Percentiles rank a stretch among this genome's conserved stretches.
Conservation (phyloP, 306 rosid genomes). For the Betula pendula region DNA sequence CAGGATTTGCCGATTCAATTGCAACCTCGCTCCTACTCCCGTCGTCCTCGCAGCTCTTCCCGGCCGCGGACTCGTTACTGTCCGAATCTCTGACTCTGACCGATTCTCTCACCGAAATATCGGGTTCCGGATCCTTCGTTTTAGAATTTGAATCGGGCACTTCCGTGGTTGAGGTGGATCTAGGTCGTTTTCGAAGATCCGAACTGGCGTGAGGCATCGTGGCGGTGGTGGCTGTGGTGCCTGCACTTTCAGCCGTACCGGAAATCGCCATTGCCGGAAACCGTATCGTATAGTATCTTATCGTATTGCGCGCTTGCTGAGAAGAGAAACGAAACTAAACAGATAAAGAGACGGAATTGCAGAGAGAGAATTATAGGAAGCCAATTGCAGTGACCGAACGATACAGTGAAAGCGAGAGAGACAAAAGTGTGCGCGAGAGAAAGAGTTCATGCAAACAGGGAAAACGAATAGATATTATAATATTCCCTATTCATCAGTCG, state of each 20-base stretch:
- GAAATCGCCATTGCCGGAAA: conserved; percentile 52
- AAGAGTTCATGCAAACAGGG: conserved; percentile 1
- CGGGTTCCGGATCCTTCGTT: conserved; percentile 22
- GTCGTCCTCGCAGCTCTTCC: conserved; percentile 31
- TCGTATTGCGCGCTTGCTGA: neutral
- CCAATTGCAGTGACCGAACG: neutral
- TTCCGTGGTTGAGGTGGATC: conserved; percentile 21
- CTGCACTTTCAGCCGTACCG: conserved; percentile 36
- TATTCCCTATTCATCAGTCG: too few species aligned
- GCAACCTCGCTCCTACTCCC: conserved; percentile 36
- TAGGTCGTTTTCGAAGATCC: conserved; percentile 48
- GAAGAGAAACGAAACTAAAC: neutral
- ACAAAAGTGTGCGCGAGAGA: neutral
- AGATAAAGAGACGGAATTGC: neutral
- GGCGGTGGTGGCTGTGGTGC: conserved; percentile 20
- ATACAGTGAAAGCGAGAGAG: neutral
- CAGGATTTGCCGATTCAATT: conserved; percentile 16
- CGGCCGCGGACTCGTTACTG: conserved; percentile 29
- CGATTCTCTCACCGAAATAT: conserved; percentile 31
- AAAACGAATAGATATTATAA: neutral
- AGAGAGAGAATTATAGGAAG: neutral
- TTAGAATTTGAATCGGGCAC: conserved; percentile 35
- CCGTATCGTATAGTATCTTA: neutral
- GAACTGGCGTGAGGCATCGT: conserved; percentile 19
- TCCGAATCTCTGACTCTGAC: conserved; percentile 28